A percentile compares a stretch with the other conserved stretches of the same genome.
Evolutionary conservation across 2,329 filamentous ascomycete genomes (phyloP).

Genomic region (Penicillium occitanis): DNA sequence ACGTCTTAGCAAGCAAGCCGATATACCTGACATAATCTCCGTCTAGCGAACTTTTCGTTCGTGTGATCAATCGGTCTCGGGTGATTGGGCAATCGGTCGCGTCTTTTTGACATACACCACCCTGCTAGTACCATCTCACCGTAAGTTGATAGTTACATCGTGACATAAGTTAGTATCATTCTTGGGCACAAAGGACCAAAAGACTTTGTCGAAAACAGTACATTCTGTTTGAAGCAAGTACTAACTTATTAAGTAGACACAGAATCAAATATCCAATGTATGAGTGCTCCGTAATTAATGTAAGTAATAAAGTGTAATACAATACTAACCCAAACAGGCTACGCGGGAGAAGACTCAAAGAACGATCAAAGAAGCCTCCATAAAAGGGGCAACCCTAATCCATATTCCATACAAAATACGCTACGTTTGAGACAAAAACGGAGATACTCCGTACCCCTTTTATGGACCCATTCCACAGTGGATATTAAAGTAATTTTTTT

Average conservation of each 20-base stretch:
- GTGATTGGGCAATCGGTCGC: not conserved
- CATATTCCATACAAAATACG: not conserved
- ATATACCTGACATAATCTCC: conserved; percentile 9
- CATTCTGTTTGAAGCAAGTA: not conserved
- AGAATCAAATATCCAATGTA: not conserved
- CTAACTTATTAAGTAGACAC: not conserved
- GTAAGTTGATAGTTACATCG: not conserved
- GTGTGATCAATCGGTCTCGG: not conserved
- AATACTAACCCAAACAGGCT: conserved; percentile 9
- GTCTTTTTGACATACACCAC: not conserved
- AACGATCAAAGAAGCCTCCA: conserved; percentile 15
- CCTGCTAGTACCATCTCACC: conserved; percentile 2
- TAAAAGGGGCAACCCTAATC: conserved; percentile 5
- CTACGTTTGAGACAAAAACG: conserved; percentile 4
- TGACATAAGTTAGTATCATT: not conserved
- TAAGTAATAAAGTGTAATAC: not conserved
- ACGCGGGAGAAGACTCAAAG: conserved; percentile 14
- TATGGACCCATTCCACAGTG: not conserved
- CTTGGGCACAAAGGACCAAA: not conserved
- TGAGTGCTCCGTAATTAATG: not conserved
- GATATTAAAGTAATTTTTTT: not conserved
- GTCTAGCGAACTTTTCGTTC: not conserved
- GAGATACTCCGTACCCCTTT: conserved; percentile 1
- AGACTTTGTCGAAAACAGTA: not conserved
- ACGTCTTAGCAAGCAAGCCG: not conserved